Evolutionary conservation across 139 green algal species (phyloP).

Genomic region (Edaphochlamys debaryana): DNA sequence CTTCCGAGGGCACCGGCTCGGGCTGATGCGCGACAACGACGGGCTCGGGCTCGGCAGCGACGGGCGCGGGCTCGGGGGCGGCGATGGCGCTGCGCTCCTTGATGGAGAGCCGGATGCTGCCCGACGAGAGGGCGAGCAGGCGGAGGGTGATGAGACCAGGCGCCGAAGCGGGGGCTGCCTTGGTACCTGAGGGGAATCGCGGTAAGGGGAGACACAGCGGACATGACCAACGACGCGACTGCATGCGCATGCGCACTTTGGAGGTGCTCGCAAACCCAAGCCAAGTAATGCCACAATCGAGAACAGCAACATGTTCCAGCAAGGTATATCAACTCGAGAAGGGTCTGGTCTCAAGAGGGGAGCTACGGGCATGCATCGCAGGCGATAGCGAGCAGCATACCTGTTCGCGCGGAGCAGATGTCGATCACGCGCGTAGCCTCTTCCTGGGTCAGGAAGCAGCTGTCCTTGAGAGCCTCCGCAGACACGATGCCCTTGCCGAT

Average conservation of each 20-base stretch:
- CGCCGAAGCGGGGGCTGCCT: too few species aligned
- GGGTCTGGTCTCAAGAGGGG: too few species aligned
- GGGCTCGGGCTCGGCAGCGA: neutral
- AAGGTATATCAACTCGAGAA: neutral
- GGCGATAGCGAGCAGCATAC: neutral
- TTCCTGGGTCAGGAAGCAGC: constrained; percentile 34
- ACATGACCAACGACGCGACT: too few species aligned
- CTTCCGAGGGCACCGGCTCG: neutral
- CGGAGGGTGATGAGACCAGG: too few species aligned
- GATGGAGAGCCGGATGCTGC: neutral
- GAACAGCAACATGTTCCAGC: neutral
- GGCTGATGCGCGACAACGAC: neutral
- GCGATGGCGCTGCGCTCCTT: neutral
- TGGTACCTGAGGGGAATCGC: too few species aligned
- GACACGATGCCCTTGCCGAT: neutral
- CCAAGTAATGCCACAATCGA: too few species aligned
- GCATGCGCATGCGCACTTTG: too few species aligned
- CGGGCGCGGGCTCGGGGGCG: too few species aligned
- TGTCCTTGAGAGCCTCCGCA: constrained; percentile 17
- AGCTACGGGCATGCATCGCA: neutral
- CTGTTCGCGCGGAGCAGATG: constrained; percentile 24
- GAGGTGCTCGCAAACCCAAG: too few species aligned
- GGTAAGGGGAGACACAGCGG: too few species aligned
- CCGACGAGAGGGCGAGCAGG: too few species aligned
- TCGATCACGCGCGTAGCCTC: constrained; percentile 20